These are phyloP conservation scores for Clarireedia homoeocarpa DNA, from an alignment of 2,329 filamentous ascomycete species.

Conservation along the genomic window DNA sequence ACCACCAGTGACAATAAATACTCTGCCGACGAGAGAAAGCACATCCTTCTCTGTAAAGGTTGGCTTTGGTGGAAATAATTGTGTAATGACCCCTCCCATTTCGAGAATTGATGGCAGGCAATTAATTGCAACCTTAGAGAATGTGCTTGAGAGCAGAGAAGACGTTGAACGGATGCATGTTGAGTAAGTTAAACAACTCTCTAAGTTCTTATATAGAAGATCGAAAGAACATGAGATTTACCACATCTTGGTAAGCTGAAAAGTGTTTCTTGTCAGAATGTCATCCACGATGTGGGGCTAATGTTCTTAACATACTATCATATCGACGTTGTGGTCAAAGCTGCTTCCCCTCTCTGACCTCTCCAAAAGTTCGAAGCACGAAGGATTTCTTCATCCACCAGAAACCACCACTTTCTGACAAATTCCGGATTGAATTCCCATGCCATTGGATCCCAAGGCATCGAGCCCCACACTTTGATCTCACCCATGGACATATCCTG, in stretches of 20 bases:
- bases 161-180: not conserved
- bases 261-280: not conserved
- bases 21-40: constrained; percentile 31
- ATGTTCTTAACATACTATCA: not conserved
- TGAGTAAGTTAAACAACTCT: not conserved
- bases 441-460: constrained; percentile 25
- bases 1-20: constrained; percentile 33
- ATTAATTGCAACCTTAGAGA: not conserved
- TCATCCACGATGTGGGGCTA: not conserved
- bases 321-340: constrained; percentile 1
- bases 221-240: too few relatives aligned
- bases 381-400: constrained; percentile 22
- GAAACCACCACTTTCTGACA: constrained; percentile 26
- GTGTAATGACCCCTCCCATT: not conserved
- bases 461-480: constrained; percentile 26
- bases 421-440: constrained; percentile 28
- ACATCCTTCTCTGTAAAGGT: constrained; percentile 34
- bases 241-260: not conserved
- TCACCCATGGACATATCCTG: constrained; percentile 14
- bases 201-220: too few relatives aligned
- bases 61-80: constrained; percentile 2
- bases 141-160: not conserved
- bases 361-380: constrained; percentile 27
- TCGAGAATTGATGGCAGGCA: not conserved
- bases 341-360: constrained; percentile 21